Evolutionary conservation across 2,329 filamentous ascomycete genomes (phyloP).

Genomic region (Colletotrichum somersetense): DNA sequence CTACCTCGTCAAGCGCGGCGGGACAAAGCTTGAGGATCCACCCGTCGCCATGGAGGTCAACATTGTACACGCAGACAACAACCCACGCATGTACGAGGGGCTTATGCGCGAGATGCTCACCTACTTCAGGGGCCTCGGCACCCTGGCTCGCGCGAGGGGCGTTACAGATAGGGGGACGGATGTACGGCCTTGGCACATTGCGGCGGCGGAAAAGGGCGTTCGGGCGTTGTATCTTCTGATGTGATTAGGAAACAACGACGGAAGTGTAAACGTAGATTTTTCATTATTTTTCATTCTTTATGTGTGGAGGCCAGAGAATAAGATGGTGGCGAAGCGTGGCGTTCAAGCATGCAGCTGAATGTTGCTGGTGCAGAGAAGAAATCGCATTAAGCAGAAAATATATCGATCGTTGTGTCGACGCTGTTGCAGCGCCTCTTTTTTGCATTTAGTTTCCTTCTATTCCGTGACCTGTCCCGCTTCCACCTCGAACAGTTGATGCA

Average conservation of each 20-base stretch:
- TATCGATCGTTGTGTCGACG: background rate
- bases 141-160: conserved; percentile 76
- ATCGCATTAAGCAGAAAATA: conserved; percentile 11
- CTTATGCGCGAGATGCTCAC: conserved; percentile 78
- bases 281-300: background rate
- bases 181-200: conserved; percentile 83
- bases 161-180: conserved; percentile 70
- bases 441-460: background rate
- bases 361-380: conserved; percentile 2
- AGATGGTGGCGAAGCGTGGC: background rate
- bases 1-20: conserved; percentile 74
- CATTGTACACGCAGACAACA: conserved; percentile 68
- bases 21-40: conserved; percentile 67
- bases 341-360: background rate
- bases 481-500: conserved; percentile 25
- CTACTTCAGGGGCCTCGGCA: conserved; percentile 76
- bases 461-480: background rate
- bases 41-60: conserved; percentile 74
- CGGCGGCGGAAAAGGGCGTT: conserved; percentile 76
- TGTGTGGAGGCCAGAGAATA: background rate
- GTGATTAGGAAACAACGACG: conserved; percentile 54
- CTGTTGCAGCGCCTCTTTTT: background rate
- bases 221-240: conserved; percentile 74
- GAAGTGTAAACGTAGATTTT: conserved; percentile 19
- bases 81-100: conserved; percentile 69